A percentile compares a stretch with the other conserved stretches of the same genome.
phyloP scores from a whole-genome alignment of 1,139 yeast species.

The Geotrichum australiense region DNA sequence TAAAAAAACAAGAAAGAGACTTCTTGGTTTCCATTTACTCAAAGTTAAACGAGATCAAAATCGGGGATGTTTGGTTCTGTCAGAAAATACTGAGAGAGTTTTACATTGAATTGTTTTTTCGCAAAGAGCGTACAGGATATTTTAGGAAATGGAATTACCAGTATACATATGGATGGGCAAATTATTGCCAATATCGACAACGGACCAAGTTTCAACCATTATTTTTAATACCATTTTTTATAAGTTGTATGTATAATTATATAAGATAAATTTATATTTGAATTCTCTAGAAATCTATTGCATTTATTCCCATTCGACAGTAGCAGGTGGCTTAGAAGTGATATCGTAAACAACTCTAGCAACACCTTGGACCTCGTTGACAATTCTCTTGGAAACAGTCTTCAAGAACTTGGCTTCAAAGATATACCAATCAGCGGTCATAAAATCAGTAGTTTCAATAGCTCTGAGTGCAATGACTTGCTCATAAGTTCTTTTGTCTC shows the following conservation, averaged over 20 bases:
- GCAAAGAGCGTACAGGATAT: too few species aligned
- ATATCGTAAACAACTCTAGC: slow-evolving; percentile 98
- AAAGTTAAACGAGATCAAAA: too few species aligned
- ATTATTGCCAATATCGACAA: too few species aligned
- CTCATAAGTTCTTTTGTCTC: slow-evolving; percentile 98
- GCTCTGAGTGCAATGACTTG: slow-evolving; percentile 99
- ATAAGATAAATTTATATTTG: too few species aligned
- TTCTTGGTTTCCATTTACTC: too few species aligned
- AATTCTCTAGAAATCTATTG: neutral
- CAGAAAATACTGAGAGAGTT: too few species aligned
- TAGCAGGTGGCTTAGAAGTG: slow-evolving; percentile 98
- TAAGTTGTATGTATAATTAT: neutral
- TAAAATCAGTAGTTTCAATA: slow-evolving; percentile 93
- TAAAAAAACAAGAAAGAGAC: too few species aligned
- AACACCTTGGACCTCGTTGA: slow-evolving; percentile 97
- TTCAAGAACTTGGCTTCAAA: slow-evolving; percentile 91
- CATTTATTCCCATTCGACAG: slow-evolving; percentile 94
- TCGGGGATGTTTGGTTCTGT: too few species aligned
- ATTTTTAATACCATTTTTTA: neutral
- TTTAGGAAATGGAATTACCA: too few species aligned
- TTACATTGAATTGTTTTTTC: too few species aligned
- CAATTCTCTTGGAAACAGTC: slow-evolving; percentile 90
- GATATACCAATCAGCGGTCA: slow-evolving; percentile 99
- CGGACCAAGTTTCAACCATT: too few species aligned
- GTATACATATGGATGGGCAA: too few species aligned